Conservation (phyloP, 2,329 filamentous ascomycete species). For the Magnaporthiopsis poae region DNA sequence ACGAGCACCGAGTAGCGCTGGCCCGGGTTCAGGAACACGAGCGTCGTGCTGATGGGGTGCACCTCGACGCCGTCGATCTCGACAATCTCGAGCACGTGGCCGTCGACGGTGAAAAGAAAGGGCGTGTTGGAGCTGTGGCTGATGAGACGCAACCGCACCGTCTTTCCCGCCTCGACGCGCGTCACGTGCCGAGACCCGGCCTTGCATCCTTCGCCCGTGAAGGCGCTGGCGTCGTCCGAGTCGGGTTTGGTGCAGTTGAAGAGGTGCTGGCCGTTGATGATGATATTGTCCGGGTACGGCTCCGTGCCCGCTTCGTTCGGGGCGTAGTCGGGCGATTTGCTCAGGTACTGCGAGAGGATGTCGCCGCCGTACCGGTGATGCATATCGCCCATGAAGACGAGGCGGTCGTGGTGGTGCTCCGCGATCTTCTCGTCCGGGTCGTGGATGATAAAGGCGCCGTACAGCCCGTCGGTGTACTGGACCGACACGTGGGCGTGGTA, state of each 20-base stretch:
- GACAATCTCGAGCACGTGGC: constrained; percentile 27
- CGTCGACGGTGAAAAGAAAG: constrained; percentile 30
- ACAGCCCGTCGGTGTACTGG: constrained; percentile 55
- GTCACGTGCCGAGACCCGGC: constrained; percentile 24
- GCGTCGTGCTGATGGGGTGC: constrained; percentile 38
- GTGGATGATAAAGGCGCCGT: constrained; percentile 58
- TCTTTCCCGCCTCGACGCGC: constrained; percentile 19
- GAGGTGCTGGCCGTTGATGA: constrained; percentile 11
- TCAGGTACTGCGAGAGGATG: constrained; percentile 27
- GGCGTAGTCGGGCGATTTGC: constrained; percentile 27
- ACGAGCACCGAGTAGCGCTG: constrained; percentile 62
- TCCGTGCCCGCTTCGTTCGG: constrained; percentile 22
- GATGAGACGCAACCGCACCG: constrained; percentile 27
- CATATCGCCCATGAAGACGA: constrained; percentile 61
- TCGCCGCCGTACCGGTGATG: constrained; percentile 48
- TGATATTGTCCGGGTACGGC: constrained; percentile 11
- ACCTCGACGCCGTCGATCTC: constrained; percentile 32
- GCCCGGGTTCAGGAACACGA: constrained; percentile 57
- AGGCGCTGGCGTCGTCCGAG: constrained; percentile 12
- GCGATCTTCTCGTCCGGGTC: constrained; percentile 42
- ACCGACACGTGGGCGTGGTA: constrained; percentile 52
- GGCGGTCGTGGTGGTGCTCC: constrained; percentile 38
- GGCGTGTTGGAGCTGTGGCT: constrained; percentile 29
- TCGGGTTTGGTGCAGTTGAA: constrained; percentile 9
- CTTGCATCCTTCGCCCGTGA: constrained; percentile 20